Base-by-base conservation (phyloP, 768 basidiomycete genomes). In the Leucosporidium creatinivorum region DNA sequence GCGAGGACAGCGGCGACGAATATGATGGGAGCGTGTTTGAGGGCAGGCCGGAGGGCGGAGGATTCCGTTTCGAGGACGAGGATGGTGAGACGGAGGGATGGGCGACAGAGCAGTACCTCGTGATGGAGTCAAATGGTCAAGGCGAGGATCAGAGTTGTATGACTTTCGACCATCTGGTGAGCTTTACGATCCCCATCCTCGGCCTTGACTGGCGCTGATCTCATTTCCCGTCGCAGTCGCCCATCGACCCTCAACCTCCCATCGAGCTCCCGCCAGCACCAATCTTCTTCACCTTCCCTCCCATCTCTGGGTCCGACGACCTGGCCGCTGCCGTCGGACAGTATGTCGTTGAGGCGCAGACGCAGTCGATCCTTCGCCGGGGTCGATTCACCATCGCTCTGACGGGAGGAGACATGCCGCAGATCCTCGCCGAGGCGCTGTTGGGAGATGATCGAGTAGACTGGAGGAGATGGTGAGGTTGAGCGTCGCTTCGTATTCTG, bases 321-420 rank as follows among this genome's bases (percentile, higher is more conserved):
- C 84, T 98, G 73, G 80, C 83, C 56, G 74, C 80, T 0, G 82
- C 85, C 0, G 85, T 98, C 71, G 87, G 91, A 0, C 78, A 82
- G 54, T 96, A 92, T 77, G 83, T 96, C 66, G 68, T 87, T 73
- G 89, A 88, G 73, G 89, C 89, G 0, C 93, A 97, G 80, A 88
- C 83, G 64, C 90, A 94, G 30, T 84, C 93, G 51, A 82, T 96
- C 76, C 85, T 86, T 76, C 89, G 88, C 79, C 88, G 91, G 79
- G 91, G 89, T 76, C 84, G 84, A 68, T 97, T 98, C 82, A 88
- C 91, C 61, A 75, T 97, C 77, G 93, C 93, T 62, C 80, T 97
- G 70, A 92, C 91, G 5, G 93, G 93, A 15, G 91, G 93, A 13
- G 90, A 89, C 0, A 84, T 97, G 49, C 91, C 93, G 25, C 84